A percentile compares a stretch with the other conserved stretches of the same genome.
Evolutionary conservation across 306 rosid genomes (phyloP).

Genomic region (Mimosa bimucronata): DNA sequence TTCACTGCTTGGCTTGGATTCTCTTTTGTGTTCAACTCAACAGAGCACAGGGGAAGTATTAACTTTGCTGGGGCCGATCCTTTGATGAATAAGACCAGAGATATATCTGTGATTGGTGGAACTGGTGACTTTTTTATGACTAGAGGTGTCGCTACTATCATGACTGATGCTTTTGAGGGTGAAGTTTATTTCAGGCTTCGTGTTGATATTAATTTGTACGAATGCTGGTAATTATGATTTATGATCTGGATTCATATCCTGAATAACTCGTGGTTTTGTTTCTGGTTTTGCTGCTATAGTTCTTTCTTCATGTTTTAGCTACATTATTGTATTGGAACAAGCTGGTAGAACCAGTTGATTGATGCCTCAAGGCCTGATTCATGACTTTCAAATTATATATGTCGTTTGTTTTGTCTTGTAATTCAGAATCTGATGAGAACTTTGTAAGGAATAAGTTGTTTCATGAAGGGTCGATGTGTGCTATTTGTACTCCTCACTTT

Average conservation of each 20-base stretch:
- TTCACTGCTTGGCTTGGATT: constrained; percentile 75
- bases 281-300: background rate
- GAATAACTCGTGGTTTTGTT: background rate
- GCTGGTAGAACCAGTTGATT: too few species aligned
- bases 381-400: too few species aligned
- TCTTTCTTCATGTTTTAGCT: background rate
- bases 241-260: background rate
- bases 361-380: too few species aligned
- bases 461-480: too few species aligned
- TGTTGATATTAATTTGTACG: constrained; percentile 34
- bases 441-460: too few species aligned
- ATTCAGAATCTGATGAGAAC: too few species aligned
- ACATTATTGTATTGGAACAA: too few species aligned
- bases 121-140: constrained; percentile 82
- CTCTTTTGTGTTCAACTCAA: constrained; percentile 70
- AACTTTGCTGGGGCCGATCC: constrained; percentile 76
- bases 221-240: constrained; percentile 56
- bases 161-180: constrained; percentile 45
- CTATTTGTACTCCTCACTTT: too few species aligned
- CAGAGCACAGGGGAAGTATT: constrained; percentile 53
- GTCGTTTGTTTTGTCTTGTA: too few species aligned
- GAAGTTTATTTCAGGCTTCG: too few species aligned
- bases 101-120: constrained; percentile 69
- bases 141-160: constrained; percentile 65
- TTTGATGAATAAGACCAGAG: constrained; percentile 62